Evolutionary conservation across 352 stramenopile genomes (phyloP).

Genomic region (Globisporangium lucens): DNA sequence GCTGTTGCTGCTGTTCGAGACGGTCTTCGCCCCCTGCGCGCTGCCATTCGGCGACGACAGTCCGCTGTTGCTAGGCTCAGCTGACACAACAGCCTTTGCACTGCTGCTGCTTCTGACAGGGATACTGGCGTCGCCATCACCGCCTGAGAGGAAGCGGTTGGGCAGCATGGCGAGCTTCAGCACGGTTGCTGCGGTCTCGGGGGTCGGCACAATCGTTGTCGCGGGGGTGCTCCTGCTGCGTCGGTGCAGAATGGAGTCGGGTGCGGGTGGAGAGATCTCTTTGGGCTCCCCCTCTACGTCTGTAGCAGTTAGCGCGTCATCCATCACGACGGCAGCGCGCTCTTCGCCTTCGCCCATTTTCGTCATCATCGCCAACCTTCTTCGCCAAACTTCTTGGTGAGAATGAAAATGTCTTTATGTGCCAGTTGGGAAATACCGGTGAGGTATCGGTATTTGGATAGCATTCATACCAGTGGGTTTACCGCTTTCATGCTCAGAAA

Average conservation of each 20-base stretch:
- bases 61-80: background rate
- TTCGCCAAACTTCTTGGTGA: background rate
- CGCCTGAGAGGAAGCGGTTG: conserved; percentile 6
- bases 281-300: background rate
- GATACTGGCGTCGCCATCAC: background rate
- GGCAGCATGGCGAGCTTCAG: conserved; percentile 10
- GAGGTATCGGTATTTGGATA: too few relatives aligned
- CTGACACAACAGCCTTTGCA: background rate
- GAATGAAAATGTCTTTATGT: background rate
- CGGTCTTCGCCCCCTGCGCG: background rate
- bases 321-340: background rate
- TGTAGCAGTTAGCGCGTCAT: too few relatives aligned
- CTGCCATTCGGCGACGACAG: background rate
- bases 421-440: too few relatives aligned
- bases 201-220: background rate
- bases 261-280: background rate
- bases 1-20: conserved; percentile 11
- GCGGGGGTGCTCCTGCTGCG: conserved; percentile 13
- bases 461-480: too few relatives aligned
- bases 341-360: background rate
- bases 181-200: background rate
- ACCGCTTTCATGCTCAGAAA: too few relatives aligned
- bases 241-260: conserved; percentile 7
- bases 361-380: background rate
- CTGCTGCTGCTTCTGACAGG: too few relatives aligned